Evolutionary conservation across 2,329 filamentous ascomycete species (phyloP).

Genomic region (Phyllosticta capitalensis): DNA sequence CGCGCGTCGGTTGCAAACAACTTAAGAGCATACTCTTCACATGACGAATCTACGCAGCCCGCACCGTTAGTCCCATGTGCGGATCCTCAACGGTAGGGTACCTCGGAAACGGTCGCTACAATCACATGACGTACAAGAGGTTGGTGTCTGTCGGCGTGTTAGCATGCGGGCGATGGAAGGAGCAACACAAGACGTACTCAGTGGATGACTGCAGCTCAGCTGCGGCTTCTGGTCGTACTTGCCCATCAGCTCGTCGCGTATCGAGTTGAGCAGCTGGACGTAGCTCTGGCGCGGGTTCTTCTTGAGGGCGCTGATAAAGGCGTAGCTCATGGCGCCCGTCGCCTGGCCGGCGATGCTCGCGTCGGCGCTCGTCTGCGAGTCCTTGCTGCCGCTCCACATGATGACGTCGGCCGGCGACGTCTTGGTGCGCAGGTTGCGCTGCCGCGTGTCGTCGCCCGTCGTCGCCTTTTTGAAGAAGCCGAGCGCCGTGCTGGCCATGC

Average conservation of each 20-base stretch:
- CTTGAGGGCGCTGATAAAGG: conserved; percentile 83
- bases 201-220: conserved; percentile 87
- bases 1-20: too few species aligned
- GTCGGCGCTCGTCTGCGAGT: conserved; percentile 90
- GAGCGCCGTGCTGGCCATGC: conserved; percentile 72
- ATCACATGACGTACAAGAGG: conserved; percentile 57
- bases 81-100: too few species aligned
- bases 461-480: conserved; percentile 82
- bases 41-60: too few species aligned
- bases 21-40: too few species aligned
- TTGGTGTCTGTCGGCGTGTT: conserved; percentile 45
- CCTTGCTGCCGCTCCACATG: conserved; percentile 97
- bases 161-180: neutral
- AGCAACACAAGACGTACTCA: conserved; percentile 52
- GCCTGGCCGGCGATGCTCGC: conserved; percentile 80
- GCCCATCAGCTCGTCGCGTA: conserved; percentile 75
- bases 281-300: conserved; percentile 95
- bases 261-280: conserved; percentile 87
- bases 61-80: too few species aligned
- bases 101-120: too few species aligned
- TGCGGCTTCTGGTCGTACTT: conserved; percentile 95
- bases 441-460: conserved; percentile 65
- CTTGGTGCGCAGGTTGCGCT: conserved; percentile 77
- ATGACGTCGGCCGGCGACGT: conserved; percentile 92
- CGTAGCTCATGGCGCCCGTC: conserved; percentile 97